phyloP scores from a whole-genome alignment of 2,329 filamentous ascomycete genomes.

The Aspergillus novoparasiticus region DNA sequence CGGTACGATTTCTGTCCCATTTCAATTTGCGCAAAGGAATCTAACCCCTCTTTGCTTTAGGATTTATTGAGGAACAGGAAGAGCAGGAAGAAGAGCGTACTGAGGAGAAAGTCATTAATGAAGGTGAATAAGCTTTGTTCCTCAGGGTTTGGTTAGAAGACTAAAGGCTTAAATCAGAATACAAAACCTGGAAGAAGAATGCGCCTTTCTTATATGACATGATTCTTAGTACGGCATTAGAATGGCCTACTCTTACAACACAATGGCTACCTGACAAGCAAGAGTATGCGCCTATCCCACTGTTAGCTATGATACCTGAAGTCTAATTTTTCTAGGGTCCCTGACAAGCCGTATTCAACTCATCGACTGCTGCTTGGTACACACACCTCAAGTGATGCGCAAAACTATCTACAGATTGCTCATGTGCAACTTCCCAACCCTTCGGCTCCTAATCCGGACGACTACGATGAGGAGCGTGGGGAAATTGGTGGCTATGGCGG shows the following conservation, averaged over 20 bases:
- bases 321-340: slow-evolving; percentile 52
- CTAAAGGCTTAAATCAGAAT: slow-evolving; percentile 62
- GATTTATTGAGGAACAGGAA: slow-evolving; percentile 42
- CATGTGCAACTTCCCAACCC: slow-evolving; percentile 89
- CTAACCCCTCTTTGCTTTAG: slow-evolving; percentile 25
- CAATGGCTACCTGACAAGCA: slow-evolving; percentile 98
- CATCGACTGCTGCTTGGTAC: slow-evolving; percentile 93
- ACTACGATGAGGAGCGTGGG: slow-evolving; percentile 88
- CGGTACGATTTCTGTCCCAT: slow-evolving; percentile 24
- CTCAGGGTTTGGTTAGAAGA: background rate
- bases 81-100: slow-evolving; percentile 71
- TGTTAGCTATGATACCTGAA: background rate
- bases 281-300: slow-evolving; percentile 53
- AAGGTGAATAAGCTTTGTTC: slow-evolving; percentile 58
- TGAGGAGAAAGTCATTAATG: slow-evolving; percentile 90
- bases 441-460: slow-evolving; percentile 68
- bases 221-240: slow-evolving; percentile 90
- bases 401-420: slow-evolving; percentile 93
- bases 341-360: slow-evolving; percentile 82
- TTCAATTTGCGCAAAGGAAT: slow-evolving; percentile 19
- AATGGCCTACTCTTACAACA: slow-evolving; percentile 95
- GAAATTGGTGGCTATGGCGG: slow-evolving; percentile 94
- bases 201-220: slow-evolving; percentile 97
- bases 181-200: slow-evolving; percentile 99
- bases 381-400: slow-evolving; percentile 81